Percentiles rank a stretch among this genome's conserved stretches.
Evolutionary conservation across 2,329 filamentous ascomycete species (phyloP).

Genomic region (Cadophora gregata): DNA sequence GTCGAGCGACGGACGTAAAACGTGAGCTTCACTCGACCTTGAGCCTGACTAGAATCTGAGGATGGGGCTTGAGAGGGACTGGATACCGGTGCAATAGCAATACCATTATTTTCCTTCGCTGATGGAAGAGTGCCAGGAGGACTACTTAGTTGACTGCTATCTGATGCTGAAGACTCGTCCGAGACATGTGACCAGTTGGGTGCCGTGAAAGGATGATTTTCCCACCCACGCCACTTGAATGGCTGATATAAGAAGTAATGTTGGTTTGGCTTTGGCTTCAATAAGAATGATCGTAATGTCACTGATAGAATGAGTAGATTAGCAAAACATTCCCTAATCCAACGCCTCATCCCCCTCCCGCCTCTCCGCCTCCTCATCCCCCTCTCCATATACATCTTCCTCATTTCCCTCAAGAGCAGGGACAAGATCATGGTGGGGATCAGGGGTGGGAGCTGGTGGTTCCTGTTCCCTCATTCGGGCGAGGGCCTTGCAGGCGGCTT

Average conservation of each 20-base stretch:
- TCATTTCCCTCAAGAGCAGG: too few relatives aligned
- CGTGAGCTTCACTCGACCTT: not conserved
- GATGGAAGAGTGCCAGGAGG: not conserved
- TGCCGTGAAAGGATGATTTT: conserved; percentile 57
- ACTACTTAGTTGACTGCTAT: not conserved
- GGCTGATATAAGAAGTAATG: conserved; percentile 44
- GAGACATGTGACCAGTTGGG: not conserved
- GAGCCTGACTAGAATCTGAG: not conserved
- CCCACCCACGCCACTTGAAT: conserved; percentile 51
- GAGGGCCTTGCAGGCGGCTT: too few relatives aligned
- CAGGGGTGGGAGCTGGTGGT: too few relatives aligned
- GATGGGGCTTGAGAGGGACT: not conserved
- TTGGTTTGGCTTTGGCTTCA: conserved; percentile 32
- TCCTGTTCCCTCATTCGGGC: too few relatives aligned
- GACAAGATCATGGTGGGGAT: too few relatives aligned
- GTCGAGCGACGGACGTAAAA: conserved; percentile 6
- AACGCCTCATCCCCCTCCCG: too few relatives aligned
- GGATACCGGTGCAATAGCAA: not conserved
- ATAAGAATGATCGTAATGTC: conserved; percentile 36
- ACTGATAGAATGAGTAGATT: conserved; percentile 32
- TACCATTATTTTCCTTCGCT: not conserved
- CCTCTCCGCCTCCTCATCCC: too few relatives aligned
- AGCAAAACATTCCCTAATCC: too few relatives aligned
- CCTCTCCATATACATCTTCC: too few relatives aligned
- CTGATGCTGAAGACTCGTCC: conserved; percentile 25